Evolutionary conservation across 768 basidiomycete species (phyloP), one percentile per base, ranked within the genome.

Genomic region (Auricularia heimuer): DNA sequence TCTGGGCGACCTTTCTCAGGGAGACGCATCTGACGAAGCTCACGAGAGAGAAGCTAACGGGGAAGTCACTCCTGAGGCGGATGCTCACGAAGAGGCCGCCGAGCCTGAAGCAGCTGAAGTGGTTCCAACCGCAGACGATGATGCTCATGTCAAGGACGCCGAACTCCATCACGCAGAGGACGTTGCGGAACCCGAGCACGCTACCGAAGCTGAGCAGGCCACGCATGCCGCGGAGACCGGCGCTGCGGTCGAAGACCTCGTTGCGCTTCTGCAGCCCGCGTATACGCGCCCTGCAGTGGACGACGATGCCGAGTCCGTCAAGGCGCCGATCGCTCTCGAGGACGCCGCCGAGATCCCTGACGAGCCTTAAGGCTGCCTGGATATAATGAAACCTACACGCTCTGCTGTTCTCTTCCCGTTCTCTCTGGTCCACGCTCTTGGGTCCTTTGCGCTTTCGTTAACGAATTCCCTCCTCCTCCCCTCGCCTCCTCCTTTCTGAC

Each of bases 161-260:
- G 71, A 71, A n/a, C 65, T 66, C 29, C 65, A 68, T 39, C 64
- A 66, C 29, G 68, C 67, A 60, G 67, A 68, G 44, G 65, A 70
- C 29, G 65, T 47, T 6, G 61, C 64, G 54, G 65, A 42, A 61
- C 37, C 61, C 11, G 64, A 63, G n/a, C 54, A 65, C 11, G 54
- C 44, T 8, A 70, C 67, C 14, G 69, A 67, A n/a, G 62, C 70
- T 42, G 64, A 54, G 51, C 60, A 63, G 37, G 62, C 39, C 33
- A 61, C 39, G 12, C 68, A 67, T 39, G 62, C 63, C 37, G 51
- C 54, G 39, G 8, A 42, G 39, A 64, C 61, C 14, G 60, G 24
- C n/a, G 65, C 65, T 21, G 63, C 29, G 35, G 66, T 60, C 56
- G 56, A 24, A 18, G 56, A 60, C 24, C 29, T 60, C 12, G 56